Conservation (phyloP, 768 basidiomycete species). For the Phylloporus rhodoxanthus region DNA sequence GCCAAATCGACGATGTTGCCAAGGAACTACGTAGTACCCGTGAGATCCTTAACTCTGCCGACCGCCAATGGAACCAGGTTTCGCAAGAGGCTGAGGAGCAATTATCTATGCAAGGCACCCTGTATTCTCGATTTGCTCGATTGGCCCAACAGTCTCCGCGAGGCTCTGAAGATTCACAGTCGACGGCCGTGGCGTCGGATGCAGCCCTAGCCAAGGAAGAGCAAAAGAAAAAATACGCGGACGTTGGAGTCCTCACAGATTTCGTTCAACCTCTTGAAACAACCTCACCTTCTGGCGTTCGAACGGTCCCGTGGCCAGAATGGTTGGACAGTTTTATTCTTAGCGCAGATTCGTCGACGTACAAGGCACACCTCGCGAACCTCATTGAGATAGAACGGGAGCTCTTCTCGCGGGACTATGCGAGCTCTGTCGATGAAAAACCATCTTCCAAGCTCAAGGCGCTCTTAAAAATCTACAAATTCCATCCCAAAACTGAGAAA, state of each 20-base stretch:
- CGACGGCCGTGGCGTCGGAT: constrained; percentile 41
- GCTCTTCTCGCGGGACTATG: constrained; percentile 22
- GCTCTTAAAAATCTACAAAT: constrained; percentile 39
- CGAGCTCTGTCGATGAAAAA: constrained; percentile 21
- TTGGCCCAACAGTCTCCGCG: constrained; percentile 38
- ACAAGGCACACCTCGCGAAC: constrained; percentile 31
- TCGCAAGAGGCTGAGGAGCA: constrained; percentile 42
- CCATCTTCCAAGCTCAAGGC: constrained; percentile 33
- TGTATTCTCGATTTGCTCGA: constrained; percentile 5
- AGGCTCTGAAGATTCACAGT: constrained; percentile 64
- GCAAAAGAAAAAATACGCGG: constrained; percentile 13
- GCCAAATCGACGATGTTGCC: constrained; percentile 46
- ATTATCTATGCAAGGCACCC: constrained; percentile 16
- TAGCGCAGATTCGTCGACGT: constrained; percentile 33
- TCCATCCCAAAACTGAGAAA: constrained; percentile 27
- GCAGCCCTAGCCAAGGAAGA: constrained; percentile 10
- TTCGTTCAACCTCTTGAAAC: constrained; percentile 13
- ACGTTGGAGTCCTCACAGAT: constrained; percentile 20
- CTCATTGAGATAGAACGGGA: constrained; percentile 34
- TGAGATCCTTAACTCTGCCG: constrained; percentile 39
- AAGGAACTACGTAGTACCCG: constrained; percentile 47
- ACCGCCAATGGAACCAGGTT: constrained; percentile 40
- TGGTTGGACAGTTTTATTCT: constrained; percentile 36
- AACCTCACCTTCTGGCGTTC: constrained; percentile 21
- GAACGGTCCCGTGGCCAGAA: constrained; percentile 34